A percentile compares a stretch with the other conserved stretches of the same genome.
Evolutionary conservation across 2,329 filamentous ascomycete genomes (phyloP).

Genomic region (Hymenotorrendiella dingleyae): DNA sequence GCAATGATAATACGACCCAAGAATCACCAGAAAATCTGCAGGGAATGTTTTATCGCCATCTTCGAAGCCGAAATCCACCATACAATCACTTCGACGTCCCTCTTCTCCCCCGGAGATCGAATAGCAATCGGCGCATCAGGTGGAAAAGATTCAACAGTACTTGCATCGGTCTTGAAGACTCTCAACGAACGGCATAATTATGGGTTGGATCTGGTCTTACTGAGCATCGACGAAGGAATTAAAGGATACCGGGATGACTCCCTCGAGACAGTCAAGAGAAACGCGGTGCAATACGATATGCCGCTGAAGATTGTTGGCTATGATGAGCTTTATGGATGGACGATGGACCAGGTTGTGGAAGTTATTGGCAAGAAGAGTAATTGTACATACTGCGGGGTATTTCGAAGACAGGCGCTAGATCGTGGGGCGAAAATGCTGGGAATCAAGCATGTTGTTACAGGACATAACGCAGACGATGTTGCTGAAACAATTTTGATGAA

Average conservation of each 20-base stretch:
- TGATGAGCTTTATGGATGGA: constrained; percentile 93
- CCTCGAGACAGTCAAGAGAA: constrained; percentile 91
- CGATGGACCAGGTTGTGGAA: constrained; percentile 97
- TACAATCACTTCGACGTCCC: constrained; percentile 74
- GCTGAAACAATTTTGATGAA: constrained; percentile 99
- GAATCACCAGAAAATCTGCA: constrained; percentile 91
- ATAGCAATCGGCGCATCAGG: constrained; percentile 95
- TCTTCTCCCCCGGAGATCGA: constrained; percentile 78
- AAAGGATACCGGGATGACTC: constrained; percentile 95
- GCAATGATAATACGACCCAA: constrained; percentile 92
- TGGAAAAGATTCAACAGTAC: constrained; percentile 94
- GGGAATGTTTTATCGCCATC: constrained; percentile 74
- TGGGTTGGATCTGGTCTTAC: constrained; percentile 74
- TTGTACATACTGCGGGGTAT: constrained; percentile 98
- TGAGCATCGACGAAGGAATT: constrained; percentile 96
- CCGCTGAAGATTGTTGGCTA: constrained; percentile 89
- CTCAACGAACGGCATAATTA: constrained; percentile 87
- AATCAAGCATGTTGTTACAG: constrained; percentile 91
- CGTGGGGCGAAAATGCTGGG: constrained; percentile 80
- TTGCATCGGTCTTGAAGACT: constrained; percentile 90
- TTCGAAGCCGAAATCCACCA: constrained; percentile 95
- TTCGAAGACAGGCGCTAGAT: constrained; percentile 87
- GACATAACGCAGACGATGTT: constrained; percentile 95
- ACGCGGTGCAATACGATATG: constrained; percentile 87
- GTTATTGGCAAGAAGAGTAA: constrained; percentile 97